Conservation (phyloP, 73 alveolate species). For the Tetrahymena elliotti region DNA sequence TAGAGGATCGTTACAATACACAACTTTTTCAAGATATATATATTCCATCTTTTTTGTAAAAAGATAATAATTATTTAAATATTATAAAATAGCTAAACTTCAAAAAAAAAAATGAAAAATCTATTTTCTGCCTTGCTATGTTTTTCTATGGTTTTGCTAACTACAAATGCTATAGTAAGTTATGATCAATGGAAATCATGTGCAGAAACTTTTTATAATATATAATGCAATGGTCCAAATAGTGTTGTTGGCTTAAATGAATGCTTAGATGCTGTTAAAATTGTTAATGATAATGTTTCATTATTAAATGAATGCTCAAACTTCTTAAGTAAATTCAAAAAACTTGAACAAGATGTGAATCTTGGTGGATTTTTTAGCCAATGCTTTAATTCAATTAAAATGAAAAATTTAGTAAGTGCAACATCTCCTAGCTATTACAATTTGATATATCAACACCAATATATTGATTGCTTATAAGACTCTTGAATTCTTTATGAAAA, state of each 20-base stretch:
- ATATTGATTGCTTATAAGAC: neutral
- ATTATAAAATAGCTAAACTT: no score
- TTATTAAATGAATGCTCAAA: neutral
- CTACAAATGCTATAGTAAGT: neutral
- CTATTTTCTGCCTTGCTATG: neutral
- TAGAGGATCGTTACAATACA: neutral
- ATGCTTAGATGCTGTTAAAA: neutral
- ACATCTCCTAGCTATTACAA: neutral
- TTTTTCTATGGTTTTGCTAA: no score
- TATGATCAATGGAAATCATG: neutral
- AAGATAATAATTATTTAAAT: no score
- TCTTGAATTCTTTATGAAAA: neutral
- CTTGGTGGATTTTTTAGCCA: neutral
- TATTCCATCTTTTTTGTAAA: neutral
- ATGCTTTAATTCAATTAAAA: neutral
- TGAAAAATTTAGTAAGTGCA: neutral
- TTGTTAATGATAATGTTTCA: neutral
- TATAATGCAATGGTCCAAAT: neutral
- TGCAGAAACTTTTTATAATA: neutral
- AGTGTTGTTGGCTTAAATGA: neutral
- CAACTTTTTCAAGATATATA: neutral
- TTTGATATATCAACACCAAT: neutral
- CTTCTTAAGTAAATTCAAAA: neutral
- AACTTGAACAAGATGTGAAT: neutral
- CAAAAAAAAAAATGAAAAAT: neutral